These are phyloP conservation scores for Penicillium paradoxum DNA, from an alignment of 495 filamentous ascomycete genomes.

Conservation along the genomic window DNA sequence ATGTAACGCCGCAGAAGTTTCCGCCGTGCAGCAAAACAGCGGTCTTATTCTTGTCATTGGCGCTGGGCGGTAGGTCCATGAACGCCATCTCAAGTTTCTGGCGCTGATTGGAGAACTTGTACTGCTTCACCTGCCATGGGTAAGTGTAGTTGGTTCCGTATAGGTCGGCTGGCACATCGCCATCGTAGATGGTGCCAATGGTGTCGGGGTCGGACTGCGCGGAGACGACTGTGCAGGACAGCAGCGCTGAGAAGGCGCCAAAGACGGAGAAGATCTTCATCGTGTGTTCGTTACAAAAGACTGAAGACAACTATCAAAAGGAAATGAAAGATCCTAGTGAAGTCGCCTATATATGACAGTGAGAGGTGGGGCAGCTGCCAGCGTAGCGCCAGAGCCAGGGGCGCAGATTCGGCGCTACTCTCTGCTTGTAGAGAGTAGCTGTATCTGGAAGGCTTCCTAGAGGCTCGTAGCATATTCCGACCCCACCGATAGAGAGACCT, in stretches of 20 bases:
- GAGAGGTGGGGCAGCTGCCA: no score
- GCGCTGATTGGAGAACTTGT: no score
- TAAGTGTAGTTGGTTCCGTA: slow-evolving; percentile 12
- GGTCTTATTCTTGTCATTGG: background rate
- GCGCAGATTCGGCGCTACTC: no score
- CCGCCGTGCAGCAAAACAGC: slow-evolving; percentile 13
- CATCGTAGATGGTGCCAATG: slow-evolving; percentile 12
- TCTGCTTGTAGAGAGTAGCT: no score
- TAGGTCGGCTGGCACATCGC: slow-evolving; percentile 7
- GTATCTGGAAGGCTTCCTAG: no score
- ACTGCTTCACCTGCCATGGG: slow-evolving; percentile 4
- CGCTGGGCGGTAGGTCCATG: slow-evolving; percentile 8
- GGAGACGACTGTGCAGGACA: slow-evolving; percentile 1
- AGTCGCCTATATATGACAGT: no score
- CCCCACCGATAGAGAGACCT: no score
- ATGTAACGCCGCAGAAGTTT: slow-evolving; percentile 17
- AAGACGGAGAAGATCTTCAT: slow-evolving; percentile 5
- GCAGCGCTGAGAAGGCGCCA: background rate
- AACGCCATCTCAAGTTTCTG: slow-evolving; percentile 12
- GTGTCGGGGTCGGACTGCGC: slow-evolving; percentile 10
- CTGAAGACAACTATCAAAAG: no score
- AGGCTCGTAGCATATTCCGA: no score
- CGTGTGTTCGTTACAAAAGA: background rate
- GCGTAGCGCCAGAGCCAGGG: no score
- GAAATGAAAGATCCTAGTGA: no score